Conservation (phyloP, 2,329 filamentous ascomycete species). For the Trematosphaeria pertusa region DNA sequence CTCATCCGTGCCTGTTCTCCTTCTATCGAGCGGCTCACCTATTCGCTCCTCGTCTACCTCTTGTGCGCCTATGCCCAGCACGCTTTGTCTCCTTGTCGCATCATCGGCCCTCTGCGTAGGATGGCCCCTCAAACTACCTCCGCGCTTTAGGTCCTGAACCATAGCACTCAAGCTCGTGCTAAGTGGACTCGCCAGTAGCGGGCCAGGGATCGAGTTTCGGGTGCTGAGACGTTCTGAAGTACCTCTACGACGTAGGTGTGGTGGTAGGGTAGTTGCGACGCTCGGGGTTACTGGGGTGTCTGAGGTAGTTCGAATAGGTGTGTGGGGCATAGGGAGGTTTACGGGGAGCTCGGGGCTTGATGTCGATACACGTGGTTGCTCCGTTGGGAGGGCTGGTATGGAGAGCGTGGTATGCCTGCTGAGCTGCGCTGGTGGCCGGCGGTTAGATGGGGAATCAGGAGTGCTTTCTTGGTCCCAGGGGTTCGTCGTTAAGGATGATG, state of each 20-base stretch:
- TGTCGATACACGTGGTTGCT: constrained; percentile 15
- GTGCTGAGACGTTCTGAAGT: constrained; percentile 49
- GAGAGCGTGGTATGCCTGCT: constrained; percentile 31
- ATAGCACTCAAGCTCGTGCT: constrained; percentile 67
- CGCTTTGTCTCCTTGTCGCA: constrained; percentile 24
- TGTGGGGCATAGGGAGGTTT: constrained; percentile 19
- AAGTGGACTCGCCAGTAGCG: constrained; percentile 67
- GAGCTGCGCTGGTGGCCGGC: constrained; percentile 17
- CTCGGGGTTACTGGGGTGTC: constrained; percentile 27
- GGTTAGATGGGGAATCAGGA: constrained; percentile 5
- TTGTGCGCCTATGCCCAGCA: constrained; percentile 25
- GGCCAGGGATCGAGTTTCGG: constrained; percentile 59
- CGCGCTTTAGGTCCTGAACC: constrained; percentile 69
- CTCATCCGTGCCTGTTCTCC: constrained; percentile 22
- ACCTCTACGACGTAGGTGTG: constrained; percentile 35
- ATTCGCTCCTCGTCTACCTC: constrained; percentile 15
- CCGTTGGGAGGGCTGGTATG: constrained; percentile 36
- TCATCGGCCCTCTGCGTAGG: constrained; percentile 6
- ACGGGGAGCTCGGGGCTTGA: constrained; percentile 25
- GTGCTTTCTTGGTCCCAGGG: constrained; percentile 33
- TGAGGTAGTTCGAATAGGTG: constrained; percentile 21
- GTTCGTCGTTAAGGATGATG: constrained; percentile 34
- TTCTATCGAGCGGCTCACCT: constrained; percentile 32
- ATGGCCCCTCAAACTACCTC: constrained; percentile 46
- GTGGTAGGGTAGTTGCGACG: constrained; percentile 27